A percentile compares a stretch with the other conserved stretches of the same genome.
These are phyloP conservation scores for Scalesia atractyloides DNA, from an alignment of 129 eudicot species.

Conservation along the genomic window DNA sequence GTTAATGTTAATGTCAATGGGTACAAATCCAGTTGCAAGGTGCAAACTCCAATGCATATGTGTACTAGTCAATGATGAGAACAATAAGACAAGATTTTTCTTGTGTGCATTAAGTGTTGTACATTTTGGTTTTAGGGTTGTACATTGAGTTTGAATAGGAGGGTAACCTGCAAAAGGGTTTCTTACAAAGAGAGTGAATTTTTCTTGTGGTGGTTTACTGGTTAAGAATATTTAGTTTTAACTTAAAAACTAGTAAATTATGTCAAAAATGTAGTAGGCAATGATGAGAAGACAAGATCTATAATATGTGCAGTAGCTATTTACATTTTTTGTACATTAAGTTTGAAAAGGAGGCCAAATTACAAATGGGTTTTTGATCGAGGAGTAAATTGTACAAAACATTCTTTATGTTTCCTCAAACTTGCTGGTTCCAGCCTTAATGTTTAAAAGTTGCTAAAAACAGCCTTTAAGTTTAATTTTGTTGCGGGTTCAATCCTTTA, in stretches of 20 bases:
- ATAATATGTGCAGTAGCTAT: neutral
- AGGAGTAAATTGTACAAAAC: too few relatives aligned
- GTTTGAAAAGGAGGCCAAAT: slow-evolving; percentile 24
- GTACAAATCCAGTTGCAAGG: slow-evolving; percentile 30
- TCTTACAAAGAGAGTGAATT: slow-evolving; percentile 24
- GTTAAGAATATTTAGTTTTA: slow-evolving; percentile 35
- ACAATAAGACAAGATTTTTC: slow-evolving; percentile 2
- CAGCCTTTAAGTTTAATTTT: too few relatives aligned
- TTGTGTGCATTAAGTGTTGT: slow-evolving; percentile 5
- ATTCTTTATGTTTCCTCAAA: too few relatives aligned
- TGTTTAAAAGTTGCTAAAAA: too few relatives aligned
- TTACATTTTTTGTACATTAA: slow-evolving; percentile 24
- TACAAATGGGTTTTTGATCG: slow-evolving; percentile 3
- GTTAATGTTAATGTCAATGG: slow-evolving; percentile 3
- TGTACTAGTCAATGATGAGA: slow-evolving; percentile 12
- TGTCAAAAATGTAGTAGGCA: neutral
- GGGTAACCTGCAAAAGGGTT: slow-evolving; percentile 15
- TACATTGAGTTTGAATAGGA: slow-evolving; percentile 16
- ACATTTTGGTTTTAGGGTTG: slow-evolving; percentile 20
- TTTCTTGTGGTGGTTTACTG: slow-evolving; percentile 32
- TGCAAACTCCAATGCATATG: slow-evolving; percentile 19
- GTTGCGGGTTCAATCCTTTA: too few relatives aligned
- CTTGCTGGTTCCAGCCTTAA: too few relatives aligned
- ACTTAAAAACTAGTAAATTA: slow-evolving; percentile 2
- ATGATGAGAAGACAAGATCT: slow-evolving; percentile 1